Evolutionary conservation across 768 basidiomycete species (phyloP).

Genomic region (Tulasnella sp.): DNA sequence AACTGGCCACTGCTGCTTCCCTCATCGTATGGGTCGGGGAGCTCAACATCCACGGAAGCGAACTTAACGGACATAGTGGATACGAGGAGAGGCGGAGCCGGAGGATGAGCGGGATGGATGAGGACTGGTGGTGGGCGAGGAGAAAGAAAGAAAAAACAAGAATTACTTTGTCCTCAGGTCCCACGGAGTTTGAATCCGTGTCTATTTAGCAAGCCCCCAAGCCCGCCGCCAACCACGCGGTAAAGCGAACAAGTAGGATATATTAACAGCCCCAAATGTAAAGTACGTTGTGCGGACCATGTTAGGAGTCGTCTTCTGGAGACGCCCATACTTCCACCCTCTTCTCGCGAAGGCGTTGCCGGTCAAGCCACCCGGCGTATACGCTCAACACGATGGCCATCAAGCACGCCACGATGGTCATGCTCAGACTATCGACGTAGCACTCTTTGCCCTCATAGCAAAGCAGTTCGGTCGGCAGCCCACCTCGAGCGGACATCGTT

Average conservation of each 20-base stretch:
- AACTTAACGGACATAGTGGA: neutral
- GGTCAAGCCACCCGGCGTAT: slow-evolving; percentile 32
- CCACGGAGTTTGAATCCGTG: slow-evolving; percentile 17
- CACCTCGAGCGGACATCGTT: neutral
- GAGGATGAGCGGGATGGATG: neutral
- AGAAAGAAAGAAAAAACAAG: neutral
- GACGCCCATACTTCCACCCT: neutral
- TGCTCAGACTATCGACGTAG: slow-evolving; percentile 37
- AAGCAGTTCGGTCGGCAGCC: slow-evolving; percentile 32
- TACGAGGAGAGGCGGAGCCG: neutral
- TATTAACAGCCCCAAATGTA: neutral
- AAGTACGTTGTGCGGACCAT: neutral
- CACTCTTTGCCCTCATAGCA: slow-evolving; percentile 35
- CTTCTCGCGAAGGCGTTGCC: neutral
- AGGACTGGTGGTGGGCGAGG: neutral
- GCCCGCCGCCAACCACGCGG: neutral
- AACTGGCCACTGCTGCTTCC: neutral
- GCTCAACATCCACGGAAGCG: neutral
- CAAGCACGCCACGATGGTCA: slow-evolving; percentile 37
- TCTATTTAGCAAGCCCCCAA: neutral
- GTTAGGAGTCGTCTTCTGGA: neutral
- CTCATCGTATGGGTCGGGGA: neutral
- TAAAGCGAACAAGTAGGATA: neutral
- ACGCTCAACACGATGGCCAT: slow-evolving; percentile 35
- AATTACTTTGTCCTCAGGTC: neutral